Base-by-base conservation (phyloP, 192 early-diverging fungal species). In the Coemansia biformis region DNA sequence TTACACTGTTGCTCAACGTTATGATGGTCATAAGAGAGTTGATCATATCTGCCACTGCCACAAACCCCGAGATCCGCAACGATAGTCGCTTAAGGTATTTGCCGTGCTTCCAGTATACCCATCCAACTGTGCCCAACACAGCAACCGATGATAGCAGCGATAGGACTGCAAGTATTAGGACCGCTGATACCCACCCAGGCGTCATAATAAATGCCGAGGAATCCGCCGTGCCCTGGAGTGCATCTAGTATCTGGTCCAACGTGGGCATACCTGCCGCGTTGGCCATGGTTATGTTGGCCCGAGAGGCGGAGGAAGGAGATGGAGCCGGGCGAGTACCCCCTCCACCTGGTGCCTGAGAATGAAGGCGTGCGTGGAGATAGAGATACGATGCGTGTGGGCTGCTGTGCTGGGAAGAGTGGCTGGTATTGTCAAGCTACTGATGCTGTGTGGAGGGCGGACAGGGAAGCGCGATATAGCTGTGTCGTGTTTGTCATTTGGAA, bases 121-220 rank as follows among this genome's bases (percentile, higher is more conserved):
- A 48, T 1, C 17, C 18, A 21, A 63, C 48, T 21, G 38, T 19
- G 1, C 22, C 5, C 2, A 64, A 22, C 0, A 72, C 68, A 2
- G 31, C 16, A 0, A 53, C 28, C 0, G 68, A 72, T 1, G 52
- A 54, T 6, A 56, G 37, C 0, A 72, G 44, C 15, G 68, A 72
- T 8, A 72, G 21, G 10, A 26, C 28, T 0, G 68, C 46, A 6
- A 72, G 48, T 1, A 60, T 50, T 32, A 64, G 61, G 12, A 72
- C 47, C 0, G 57, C 30, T 4, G 43, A 16, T 14, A 44, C 29
- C 59, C 59, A 72, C 39, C 51, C 33, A 43, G 42, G 36, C 0
- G 68, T 56, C 2, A 72, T 48, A 2, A 72, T 47, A 38, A 72
- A 72, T 6, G 52, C 31, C 68, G 57, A 63, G 26, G 29, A 7